Evolutionary conservation across 306 rosid genomes (phyloP), one percentile per base, ranked within the genome.

Genomic region (Aeschynomene evenia): DNA sequence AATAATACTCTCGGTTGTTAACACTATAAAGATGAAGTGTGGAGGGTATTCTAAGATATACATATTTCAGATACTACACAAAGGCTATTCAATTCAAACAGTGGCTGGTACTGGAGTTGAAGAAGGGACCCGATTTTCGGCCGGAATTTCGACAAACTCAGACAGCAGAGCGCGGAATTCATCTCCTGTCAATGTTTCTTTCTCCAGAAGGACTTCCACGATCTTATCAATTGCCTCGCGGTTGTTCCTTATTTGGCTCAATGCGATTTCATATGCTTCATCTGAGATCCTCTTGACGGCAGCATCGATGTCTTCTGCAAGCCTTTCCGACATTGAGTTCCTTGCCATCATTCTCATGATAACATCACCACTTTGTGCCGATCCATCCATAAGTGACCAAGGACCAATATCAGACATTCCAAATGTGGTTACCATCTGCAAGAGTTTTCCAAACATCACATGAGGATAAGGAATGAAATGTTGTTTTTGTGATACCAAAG

Each of bases 371-470:
- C 98, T 78, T 83, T 89, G 96, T 7, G 88, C 88, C 6, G 87
- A 79, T 1, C 89, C 36, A 16, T 92, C 98, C 96, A 89, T 87
- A 7, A 92, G 80, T 28, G 98, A 89, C 98, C 96, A 92, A 9
- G 97, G 99, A 23, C 99, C 97, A 51, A 95, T 91, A 18, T 95
- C 97, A 6, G 97, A 95, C 99, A 95, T 95, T 78, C 99, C 99
- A 63, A 95, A 95, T 59, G 96, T 87, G 15, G 80, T 74, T 46
- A 95, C 99, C 99, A 95, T 95, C 99, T 95, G 95, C 85, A 81
- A 78, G 61, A 57, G 63, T 28, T 28, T 43, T 51, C 72, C 50
- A 75, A 68, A 43, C 15, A 73, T 55, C 66, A 67, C 31, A 22
- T 15, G 68, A 43, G 24, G 54, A 29, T 8, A 23, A 58, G 22